Conservation (phyloP, 1,284 basidiomycete species). For the Mixia osmundae region DNA sequence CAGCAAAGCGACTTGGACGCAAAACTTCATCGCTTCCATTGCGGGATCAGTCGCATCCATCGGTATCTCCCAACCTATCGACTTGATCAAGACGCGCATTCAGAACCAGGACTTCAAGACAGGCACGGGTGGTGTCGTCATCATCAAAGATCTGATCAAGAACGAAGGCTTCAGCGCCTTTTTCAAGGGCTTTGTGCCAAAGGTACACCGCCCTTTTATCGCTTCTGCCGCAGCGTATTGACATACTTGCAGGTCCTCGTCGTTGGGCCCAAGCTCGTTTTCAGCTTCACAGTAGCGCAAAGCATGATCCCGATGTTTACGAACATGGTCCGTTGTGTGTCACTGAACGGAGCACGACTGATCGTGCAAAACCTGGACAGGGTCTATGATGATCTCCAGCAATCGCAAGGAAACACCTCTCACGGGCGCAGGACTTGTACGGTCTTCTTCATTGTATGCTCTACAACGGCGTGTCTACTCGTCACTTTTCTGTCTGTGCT, state of each 20-base stretch:
- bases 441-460: too few relatives aligned
- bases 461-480: too few relatives aligned
- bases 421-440: too few relatives aligned
- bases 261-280: constrained; percentile 91
- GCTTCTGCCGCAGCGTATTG: background rate
- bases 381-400: too few relatives aligned
- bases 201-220: constrained; percentile 30
- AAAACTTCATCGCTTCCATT: constrained; percentile 80
- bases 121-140: constrained; percentile 58
- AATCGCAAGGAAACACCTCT: too few relatives aligned
- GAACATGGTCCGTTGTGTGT: too few relatives aligned
- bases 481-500: too few relatives aligned
- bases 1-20: constrained; percentile 73
- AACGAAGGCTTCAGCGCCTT: constrained; percentile 64
- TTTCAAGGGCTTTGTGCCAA: constrained; percentile 50
- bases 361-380: too few relatives aligned
- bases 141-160: constrained; percentile 66
- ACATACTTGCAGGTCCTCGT: constrained; percentile 71
- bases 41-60: constrained; percentile 87
- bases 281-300: constrained; percentile 93
- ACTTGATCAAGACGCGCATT: constrained; percentile 80
- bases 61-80: constrained; percentile 83
- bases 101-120: constrained; percentile 95
- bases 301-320: constrained; percentile 82
- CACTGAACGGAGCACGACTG: too few relatives aligned